A percentile compares a stretch with the other conserved stretches of the same genome.
These are phyloP conservation scores for Microstegium vimineum DNA, from an alignment of 176 grass and related monocot species.

Conservation along the genomic window DNA sequence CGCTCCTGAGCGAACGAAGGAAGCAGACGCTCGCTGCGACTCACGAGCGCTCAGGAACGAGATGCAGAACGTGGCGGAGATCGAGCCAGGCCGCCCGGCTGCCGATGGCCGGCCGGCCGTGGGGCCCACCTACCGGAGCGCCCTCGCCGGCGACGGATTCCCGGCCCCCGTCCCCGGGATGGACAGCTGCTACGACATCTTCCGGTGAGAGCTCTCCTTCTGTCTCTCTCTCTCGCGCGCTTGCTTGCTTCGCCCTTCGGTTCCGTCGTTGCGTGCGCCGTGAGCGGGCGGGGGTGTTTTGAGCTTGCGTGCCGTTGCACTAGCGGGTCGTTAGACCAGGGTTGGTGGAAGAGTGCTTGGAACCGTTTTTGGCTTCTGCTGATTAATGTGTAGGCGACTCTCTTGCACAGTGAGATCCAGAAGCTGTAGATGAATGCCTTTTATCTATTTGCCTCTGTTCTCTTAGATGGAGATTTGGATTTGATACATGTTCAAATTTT, in stretches of 20 bases:
- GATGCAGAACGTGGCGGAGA: slow-evolving; percentile 85
- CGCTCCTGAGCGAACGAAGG: background rate
- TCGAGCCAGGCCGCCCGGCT: slow-evolving; percentile 56
- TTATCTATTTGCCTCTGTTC: background rate
- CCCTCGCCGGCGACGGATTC: slow-evolving; percentile 70
- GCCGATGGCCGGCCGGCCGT: slow-evolving; percentile 47
- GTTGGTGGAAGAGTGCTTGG: background rate
- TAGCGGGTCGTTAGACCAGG: background rate
- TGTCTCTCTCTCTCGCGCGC: background rate
- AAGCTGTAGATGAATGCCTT: background rate
- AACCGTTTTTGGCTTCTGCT: background rate
- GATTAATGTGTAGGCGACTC: background rate
- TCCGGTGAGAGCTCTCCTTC: slow-evolving; percentile 53
- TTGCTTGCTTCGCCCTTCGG: background rate
- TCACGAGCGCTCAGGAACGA: background rate
- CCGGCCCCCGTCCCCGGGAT: slow-evolving; percentile 58
- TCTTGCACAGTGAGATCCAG: background rate
- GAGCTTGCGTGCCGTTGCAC: background rate
- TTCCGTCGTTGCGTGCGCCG: background rate
- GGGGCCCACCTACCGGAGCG: slow-evolving; percentile 75
- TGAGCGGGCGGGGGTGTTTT: background rate
- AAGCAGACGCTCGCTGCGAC: background rate
- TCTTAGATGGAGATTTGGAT: background rate
- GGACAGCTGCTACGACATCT: slow-evolving; percentile 89
- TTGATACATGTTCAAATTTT: background rate